Base-by-base conservation (phyloP, 805 yeast species). In the Komagataella pseudopastoris region DNA sequence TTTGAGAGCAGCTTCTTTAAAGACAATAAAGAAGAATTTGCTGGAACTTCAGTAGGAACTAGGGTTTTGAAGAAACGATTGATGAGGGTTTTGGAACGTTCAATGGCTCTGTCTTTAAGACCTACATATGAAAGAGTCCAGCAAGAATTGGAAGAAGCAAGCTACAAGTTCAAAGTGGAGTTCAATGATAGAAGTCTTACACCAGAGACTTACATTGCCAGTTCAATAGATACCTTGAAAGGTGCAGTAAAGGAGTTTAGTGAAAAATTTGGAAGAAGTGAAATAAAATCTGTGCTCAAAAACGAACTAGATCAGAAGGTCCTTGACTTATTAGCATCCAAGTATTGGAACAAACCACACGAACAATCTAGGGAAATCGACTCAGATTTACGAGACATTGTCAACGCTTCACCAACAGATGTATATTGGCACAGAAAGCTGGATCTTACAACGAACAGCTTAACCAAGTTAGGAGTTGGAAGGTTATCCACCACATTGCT, bases 391-490 rank as follows among this genome's bases (percentile, higher is more conserved):
- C 65, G 70, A 30, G 83, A 81, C 52, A 68, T 90, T 24, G 71
- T 83, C 1, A 73, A 71, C 45, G 71, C 83, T 44, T 64, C 74
- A 8, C 74, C 76, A 18, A 89, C 85, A 56, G 90, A 89, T 63
- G 68, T 81, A 16, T 86, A 81, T 61, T 93, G 99, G 99, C 86
- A 81, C 52, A 76, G 84, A 57, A 89, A 88, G 65, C 68, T 93
- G 24, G 99, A 93, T 59, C 71, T 88, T 48, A 77, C 96, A 0
- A 79, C 95, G 0, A 82, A 91, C 10, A 80, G 87, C 45, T 70
- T 91, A 50, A 93, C 99, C 0, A 95, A 91, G 63, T 73, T 88
- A 23, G 99, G 99, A 1, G 84, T 93, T 49, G 99, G 99, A 5
- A 76, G 99, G 61, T 67, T 88, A 55, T 81, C 97, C 0, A 89